Evolutionary conservation across 768 basidiomycete genomes (phyloP), one percentile per base, ranked within the genome.

Genomic region (Leccinum olivaceopallidum): DNA sequence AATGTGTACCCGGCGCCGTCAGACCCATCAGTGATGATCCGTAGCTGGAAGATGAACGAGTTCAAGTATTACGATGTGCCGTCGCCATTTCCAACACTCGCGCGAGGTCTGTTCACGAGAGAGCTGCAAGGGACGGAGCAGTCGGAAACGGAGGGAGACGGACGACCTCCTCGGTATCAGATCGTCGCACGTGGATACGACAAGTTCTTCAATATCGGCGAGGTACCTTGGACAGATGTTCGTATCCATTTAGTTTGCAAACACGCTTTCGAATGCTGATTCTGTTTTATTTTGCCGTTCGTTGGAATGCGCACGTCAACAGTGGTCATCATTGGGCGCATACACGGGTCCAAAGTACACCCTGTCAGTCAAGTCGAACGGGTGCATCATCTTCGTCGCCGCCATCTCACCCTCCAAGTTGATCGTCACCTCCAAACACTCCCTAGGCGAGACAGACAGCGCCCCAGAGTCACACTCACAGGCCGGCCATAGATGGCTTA

Each of bases 31-130:
- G 79, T 87, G 66, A 68, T 72, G 4, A 76, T 98, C 32, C 81
- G 85, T 4, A 94, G 91, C 76, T 98, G 96, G 96, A 96, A 94
- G 79, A 94, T 98, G 94, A 91, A 93, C 74, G 97, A 98, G 73
- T 93, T 87, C 80, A 94, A 94, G 71, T 98, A 96, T 76, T 90
- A 92, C 61, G 86, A 90, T 53, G 80, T 93, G 2, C 94, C 94
- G 0, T 90, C 88, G 10, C 94, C 94, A 0, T 97, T 98, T 69
- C 96, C 96, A 2, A 97, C 95, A 0, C 83, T 97, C n/a, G 97
- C 95, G 0, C 79, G 97, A 28, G 97, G 97, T 0, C 71, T 99
- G 26, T 98, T 98, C 72, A 89, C 92, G 0, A 73, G 78, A 12
- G 82, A 89, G 36, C 57, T 81, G 14, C 59, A 72, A 7, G 70